Base-by-base conservation (phyloP, 257 asterid species). In the Craterostigma plantagineum region DNA sequence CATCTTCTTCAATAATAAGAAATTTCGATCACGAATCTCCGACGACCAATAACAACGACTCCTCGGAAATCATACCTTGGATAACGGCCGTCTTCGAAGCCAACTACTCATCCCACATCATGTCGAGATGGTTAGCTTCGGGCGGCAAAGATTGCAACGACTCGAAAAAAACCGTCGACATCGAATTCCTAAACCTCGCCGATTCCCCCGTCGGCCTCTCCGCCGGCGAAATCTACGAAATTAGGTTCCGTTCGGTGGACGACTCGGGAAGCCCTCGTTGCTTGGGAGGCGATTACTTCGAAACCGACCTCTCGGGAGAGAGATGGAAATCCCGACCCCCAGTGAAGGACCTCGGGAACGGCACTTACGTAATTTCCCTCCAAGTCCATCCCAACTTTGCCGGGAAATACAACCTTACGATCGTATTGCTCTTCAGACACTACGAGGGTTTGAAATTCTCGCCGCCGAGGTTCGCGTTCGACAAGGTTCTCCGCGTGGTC, bases 261-360 rank as follows among this genome's bases (percentile, higher is more conserved):
- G 90, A 68, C n/a, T 64, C 66, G 3, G 82, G 82, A 62, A 66
- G 62, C 47, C 78, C 68, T 11, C 85, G 35, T 43, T 85, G 96
- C 44, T 38, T 42, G 9, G 94, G 96, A 7, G 96, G 94, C 3
- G 96, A 85, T 57, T 85, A 80, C 56, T 72, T 72, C 35, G 94
- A 85, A 55, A 70, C 60, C 11, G 96, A 85, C 63, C 70, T 85
- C 3, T 66, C 96, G 0, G 73, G 94, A 7, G 92, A 72, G 40
- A 57, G 46, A 0, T 85, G 96, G 96, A 84, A 77, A 42, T 53
- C 96, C 1, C 69, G 92, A 66, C 92, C 94, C 9, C 93, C 92
- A n/a, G 17, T 80, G 37, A 65, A 51, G 47, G 93, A 84, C 49
- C 18, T 68, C 2, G 76, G 80, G 16, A 74, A 80, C 30, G 93